These are phyloP conservation scores for Cyathus striatus DNA, from an alignment of 768 basidiomycete genomes.

Conservation along the genomic window DNA sequence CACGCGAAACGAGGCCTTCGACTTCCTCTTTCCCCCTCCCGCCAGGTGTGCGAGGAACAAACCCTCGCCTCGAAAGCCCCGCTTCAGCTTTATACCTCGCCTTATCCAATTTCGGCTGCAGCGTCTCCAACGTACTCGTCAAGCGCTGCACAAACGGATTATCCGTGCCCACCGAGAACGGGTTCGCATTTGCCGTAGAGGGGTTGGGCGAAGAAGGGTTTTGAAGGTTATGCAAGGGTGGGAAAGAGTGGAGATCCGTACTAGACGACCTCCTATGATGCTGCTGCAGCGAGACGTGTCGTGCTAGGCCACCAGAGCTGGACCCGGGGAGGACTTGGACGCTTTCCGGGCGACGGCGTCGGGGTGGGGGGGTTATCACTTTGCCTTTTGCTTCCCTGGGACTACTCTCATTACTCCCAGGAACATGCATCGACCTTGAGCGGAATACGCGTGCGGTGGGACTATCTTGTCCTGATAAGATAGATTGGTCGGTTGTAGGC, in stretches of 20 bases:
- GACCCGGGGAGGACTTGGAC: conserved; percentile 41
- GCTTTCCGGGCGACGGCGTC: conserved; percentile 47
- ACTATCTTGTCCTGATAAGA: too few species aligned
- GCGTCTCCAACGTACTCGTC: conserved; percentile 24
- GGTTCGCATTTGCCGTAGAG: conserved; percentile 3
- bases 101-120: conserved; percentile 52
- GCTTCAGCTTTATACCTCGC: conserved; percentile 72
- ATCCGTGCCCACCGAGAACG: conserved; percentile 21
- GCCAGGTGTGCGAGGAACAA: conserved; percentile 30
- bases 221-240: background rate
- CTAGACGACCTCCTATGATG: background rate
- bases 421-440: conserved; percentile 53
- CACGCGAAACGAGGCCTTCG: conserved; percentile 28
- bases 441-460: conserved; percentile 39
- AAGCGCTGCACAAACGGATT: conserved; percentile 38
- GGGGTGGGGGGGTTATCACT: conserved; percentile 35
- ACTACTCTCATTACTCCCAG: too few species aligned
- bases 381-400: too few species aligned
- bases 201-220: conserved; percentile 2
- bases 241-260: background rate
- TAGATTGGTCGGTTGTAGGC: conserved; percentile 9
- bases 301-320: conserved; percentile 6
- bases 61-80: conserved; percentile 57
- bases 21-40: conserved; percentile 32
- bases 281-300: background rate